phyloP scores from a whole-genome alignment of 768 basidiomycete genomes.

The Leccinum variicolor region DNA sequence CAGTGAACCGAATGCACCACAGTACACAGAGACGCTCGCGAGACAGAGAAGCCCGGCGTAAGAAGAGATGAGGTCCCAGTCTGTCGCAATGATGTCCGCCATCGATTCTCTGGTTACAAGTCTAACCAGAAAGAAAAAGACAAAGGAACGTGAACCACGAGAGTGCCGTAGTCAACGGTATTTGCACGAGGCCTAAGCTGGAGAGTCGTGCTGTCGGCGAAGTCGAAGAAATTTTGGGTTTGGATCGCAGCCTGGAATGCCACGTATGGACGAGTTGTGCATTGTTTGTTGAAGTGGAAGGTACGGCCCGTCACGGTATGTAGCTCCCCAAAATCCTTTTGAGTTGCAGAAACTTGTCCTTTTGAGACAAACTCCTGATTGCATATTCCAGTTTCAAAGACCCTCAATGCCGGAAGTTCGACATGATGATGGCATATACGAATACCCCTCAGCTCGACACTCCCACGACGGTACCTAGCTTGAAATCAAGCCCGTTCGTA shows the following conservation, averaged over 20 bases:
- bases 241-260: not conserved
- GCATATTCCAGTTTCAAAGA: not conserved
- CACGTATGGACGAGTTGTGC: slow-evolving; percentile 15
- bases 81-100: slow-evolving; percentile 13
- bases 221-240: not conserved
- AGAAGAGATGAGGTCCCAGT: slow-evolving; percentile 63
- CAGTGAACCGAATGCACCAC: slow-evolving; percentile 66
- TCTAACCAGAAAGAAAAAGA: not conserved
- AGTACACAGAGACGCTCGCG: slow-evolving; percentile 64
- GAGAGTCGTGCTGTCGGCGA: not conserved
- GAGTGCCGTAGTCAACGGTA: not conserved
- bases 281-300: slow-evolving; percentile 10
- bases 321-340: too few relatives aligned
- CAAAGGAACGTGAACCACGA: slow-evolving; percentile 1
- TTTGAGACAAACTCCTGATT: not conserved
- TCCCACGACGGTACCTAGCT: not conserved
- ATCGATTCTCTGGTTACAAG: slow-evolving; percentile 2
- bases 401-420: too few relatives aligned
- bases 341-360: not conserved
- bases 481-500: not conserved
- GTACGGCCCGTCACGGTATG: not conserved
- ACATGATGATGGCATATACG: not conserved
- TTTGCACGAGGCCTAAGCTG: not conserved
- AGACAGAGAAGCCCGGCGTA: slow-evolving; percentile 66
- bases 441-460: not conserved